Conservation (phyloP, 176 grass and related monocot genomes). For the Themeda triandra region DNA sequence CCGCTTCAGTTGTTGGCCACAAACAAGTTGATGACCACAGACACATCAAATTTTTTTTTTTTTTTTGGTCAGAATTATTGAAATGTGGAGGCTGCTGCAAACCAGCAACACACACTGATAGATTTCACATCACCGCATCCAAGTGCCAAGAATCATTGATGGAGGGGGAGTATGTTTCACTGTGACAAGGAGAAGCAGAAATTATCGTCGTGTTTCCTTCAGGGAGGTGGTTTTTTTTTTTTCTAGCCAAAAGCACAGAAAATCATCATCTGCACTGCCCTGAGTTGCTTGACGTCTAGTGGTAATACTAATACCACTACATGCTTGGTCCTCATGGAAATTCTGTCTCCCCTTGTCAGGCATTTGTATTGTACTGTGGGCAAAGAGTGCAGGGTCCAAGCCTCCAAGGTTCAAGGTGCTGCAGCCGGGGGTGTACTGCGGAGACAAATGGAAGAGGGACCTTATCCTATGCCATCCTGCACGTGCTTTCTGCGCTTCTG, state of each 20-base stretch:
- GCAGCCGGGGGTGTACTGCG: background rate
- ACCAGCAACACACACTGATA: no score
- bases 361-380: no score
- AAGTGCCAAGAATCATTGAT: no score
- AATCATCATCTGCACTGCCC: background rate
- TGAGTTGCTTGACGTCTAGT: background rate
- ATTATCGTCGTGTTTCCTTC: background rate
- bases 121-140: no score
- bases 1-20: no score
- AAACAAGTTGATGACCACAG: no score
- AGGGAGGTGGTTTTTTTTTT: background rate
- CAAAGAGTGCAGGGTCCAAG: no score
- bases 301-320: background rate
- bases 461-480: background rate
- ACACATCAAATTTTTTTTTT: no score
- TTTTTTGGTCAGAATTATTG: no score
- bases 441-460: background rate
- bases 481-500: background rate
- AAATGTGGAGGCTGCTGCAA: no score
- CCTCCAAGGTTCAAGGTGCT: conserved; percentile 1
- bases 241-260: background rate
- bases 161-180: no score
- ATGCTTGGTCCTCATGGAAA: background rate
- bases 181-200: background rate
- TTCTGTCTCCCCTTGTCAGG: background rate